Evolutionary conservation across 2,329 filamentous ascomycete species (phyloP), one percentile per base, ranked within the genome.

Genomic region (Cladorrhinum sp.): DNA sequence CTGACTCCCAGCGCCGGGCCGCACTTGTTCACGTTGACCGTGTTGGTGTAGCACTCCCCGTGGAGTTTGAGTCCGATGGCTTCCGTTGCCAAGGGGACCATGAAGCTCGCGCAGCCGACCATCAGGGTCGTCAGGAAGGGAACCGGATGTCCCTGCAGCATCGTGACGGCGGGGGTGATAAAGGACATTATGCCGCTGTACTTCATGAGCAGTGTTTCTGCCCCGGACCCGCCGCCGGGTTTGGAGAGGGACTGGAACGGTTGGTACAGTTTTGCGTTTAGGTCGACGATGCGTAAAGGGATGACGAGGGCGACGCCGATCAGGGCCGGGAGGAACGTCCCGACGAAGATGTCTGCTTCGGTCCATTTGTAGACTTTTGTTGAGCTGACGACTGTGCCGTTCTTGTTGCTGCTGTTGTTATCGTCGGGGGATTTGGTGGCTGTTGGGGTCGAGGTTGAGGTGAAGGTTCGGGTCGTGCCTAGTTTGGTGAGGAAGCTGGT

Each of bases 231-330:
- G 4, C 79, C 79, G 0, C 69, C 66, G 0, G 69, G 64, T 8
- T 67, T 69, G 5, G 74, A 69, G 1, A 83, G 68, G 1, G 75
- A 73, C 55, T 77, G 75, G 65, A 80, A 80, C 1, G 78, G 79
- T 60, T 77, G 76, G 48, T 76, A 77, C 10, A 76, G 71, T 57
- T 77, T 76, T 0, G 72, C 75, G 58, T 75, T 73, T 55, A 73
- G 69, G 61, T 78, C 75, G 57, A 79, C 65, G 20, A 78, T 71
- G 2, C 77, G 72, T 33, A 79, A 71, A 0, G 74, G 73, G 52
- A 79, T 74, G 9, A 73, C 71, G 1, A 79, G 69, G 14, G 74
- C 57, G 0, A 79, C 72, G 16, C 75, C 75, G 1, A 78, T 57
- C 2, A 80, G 69, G 0, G 76, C 66, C 0, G 78, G 78, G 1